Evolutionary conservation across 2,329 filamentous ascomycete species (phyloP).

Genomic region (Beauveria brongniartii): DNA sequence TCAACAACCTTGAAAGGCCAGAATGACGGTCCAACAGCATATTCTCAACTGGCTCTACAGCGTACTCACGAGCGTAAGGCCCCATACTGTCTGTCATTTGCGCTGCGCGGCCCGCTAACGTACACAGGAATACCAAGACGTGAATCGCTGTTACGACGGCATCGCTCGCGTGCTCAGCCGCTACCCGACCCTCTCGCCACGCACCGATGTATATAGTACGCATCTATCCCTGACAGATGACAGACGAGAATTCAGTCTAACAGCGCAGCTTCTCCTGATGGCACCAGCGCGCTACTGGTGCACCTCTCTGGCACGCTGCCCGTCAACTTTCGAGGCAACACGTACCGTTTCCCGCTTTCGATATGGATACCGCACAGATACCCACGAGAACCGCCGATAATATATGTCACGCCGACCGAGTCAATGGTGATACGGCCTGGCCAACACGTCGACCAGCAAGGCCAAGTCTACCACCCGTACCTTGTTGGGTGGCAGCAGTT

Average conservation of each 20-base stretch:
- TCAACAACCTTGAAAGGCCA: conserved; percentile 14
- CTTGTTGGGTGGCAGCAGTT: conserved; percentile 81
- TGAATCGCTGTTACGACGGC: conserved; percentile 88
- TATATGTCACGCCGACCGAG: conserved; percentile 81
- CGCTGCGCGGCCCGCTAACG: conserved; percentile 7
- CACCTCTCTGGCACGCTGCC: conserved; percentile 82
- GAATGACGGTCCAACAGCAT: conserved; percentile 73
- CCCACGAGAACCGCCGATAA: conserved; percentile 74
- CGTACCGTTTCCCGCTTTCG: conserved; percentile 84
- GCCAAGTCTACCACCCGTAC: conserved; percentile 92
- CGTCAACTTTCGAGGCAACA: conserved; percentile 80
- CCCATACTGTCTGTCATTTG: not conserved
- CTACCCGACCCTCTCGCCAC: conserved; percentile 71
- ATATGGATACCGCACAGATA: conserved; percentile 92
- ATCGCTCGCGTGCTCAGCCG: conserved; percentile 73
- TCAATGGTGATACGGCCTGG: conserved; percentile 86
- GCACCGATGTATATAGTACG: conserved; percentile 93
- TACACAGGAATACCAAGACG: conserved; percentile 79
- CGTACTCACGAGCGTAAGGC: conserved; percentile 65
- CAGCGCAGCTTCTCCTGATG: conserved; percentile 72
- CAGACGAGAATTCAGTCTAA: conserved; percentile 15
- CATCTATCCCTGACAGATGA: not conserved
- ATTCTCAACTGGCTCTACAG: conserved; percentile 94
- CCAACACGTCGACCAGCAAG: conserved; percentile 90
- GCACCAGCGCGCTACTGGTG: conserved; percentile 75